Conservation (phyloP, 495 filamentous ascomycete species). For the Astrocystis sublimbata region DNA sequence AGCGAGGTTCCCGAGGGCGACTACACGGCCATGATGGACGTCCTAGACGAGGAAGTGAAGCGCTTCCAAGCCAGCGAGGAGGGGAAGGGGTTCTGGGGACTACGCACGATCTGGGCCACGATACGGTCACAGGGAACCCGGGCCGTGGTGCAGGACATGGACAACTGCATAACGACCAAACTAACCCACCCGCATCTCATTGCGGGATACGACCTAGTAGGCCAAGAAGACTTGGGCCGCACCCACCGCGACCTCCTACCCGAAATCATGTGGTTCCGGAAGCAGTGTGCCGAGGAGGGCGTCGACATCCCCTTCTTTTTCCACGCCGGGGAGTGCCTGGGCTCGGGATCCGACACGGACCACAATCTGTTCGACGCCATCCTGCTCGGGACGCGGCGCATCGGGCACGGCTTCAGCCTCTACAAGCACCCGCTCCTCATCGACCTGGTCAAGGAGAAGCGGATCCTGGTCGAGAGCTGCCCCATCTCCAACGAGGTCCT, state of each 20-base stretch:
- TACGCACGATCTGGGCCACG: constrained; percentile 84
- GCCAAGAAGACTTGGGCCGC: constrained; percentile 77
- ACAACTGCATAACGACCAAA: constrained; percentile 80
- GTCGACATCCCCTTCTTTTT: constrained; percentile 95
- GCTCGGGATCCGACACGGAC: constrained; percentile 73
- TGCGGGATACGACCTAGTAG: constrained; percentile 85
- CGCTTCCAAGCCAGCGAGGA: constrained; percentile 69
- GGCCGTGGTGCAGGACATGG: constrained; percentile 75
- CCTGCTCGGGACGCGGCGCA: constrained; percentile 80
- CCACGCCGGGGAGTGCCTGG: constrained; percentile 84
- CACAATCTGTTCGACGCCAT: constrained; percentile 90
- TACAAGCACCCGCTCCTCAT: constrained; percentile 90
- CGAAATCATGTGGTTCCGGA: constrained; percentile 89
- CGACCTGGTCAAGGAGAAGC: constrained; percentile 81
- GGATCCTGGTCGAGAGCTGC: constrained; percentile 84
- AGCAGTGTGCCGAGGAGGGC: constrained; percentile 72
- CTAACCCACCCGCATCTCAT: constrained; percentile 74
- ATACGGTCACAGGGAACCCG: constrained; percentile 62
- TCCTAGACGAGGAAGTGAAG: constrained; percentile 77
- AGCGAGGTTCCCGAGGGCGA: constrained; percentile 60
- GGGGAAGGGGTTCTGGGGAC: constrained; percentile 78
- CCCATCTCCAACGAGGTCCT: constrained; percentile 84
- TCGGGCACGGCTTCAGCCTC: constrained; percentile 84
- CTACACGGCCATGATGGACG: constrained; percentile 64
- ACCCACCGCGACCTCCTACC: constrained; percentile 75